Evolutionary conservation across 345 rosid genomes (phyloP), one percentile per base, ranked within the genome.

Genomic region (Acer campestre): DNA sequence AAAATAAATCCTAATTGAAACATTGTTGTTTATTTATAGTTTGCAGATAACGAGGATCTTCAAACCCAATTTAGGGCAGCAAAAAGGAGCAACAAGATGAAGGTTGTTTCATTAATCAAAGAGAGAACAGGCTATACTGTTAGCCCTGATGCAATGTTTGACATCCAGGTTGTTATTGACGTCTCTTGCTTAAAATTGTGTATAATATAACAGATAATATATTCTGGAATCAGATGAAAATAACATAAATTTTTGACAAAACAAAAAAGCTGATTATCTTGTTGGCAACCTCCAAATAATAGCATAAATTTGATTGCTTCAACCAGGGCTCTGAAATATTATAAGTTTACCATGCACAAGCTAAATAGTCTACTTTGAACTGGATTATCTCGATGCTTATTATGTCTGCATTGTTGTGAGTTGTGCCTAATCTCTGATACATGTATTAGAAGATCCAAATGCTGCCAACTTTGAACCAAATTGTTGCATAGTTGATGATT

Each of bases 121-220:
- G 93, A 90, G 67, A 92, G 73, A 82, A 92, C 97, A 0, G 97
- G 97, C 65, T 90, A 92, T 79, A 70, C 86, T 35, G 91, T 92
- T 31, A 89, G 86, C 75, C 89, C 93, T 3, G 95, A 92, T 82
- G 91, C 97, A 40, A 89, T 92, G 97, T 92, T 92, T 51, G 97
- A 92, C 81, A 92, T 88, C 84, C 97, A 92, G 93, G 97, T 89
- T 69, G 58, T 59, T 74, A 55, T 74, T 77, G 70, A 75, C 12
- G 61, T 55, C 31, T 61, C 55, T 27, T 70, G 80, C 38, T 31
- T 69, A 31, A 7, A 66, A 20, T 49, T 40, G 55, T 46, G 4
- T 46, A 14, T 66, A 64, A 17, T 14, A 27, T 51, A 49, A 77
- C 31, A 31, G 55, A 25, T n/a, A 8, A 72, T 70, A 17, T 73